A percentile compares a stretch with the other conserved stretches of the same genome.
Conservation (phyloP, 768 basidiomycete genomes). For the Auriscalpium microsporum region DNA sequence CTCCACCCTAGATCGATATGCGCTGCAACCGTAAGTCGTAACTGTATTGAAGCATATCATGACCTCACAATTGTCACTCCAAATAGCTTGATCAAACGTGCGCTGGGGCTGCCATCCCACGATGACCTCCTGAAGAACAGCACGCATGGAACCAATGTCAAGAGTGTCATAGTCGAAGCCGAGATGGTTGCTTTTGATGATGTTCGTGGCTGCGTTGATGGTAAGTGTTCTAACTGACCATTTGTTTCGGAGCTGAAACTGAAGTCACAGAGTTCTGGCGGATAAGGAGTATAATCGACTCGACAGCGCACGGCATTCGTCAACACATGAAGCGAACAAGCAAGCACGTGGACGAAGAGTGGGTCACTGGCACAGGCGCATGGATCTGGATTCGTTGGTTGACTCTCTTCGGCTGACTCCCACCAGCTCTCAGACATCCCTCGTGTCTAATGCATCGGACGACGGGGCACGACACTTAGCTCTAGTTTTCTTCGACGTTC, state of each 20-base stretch:
- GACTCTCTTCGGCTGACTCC: neutral
- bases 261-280: constrained; percentile 62
- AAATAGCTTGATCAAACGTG: constrained; percentile 47
- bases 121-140: constrained; percentile 5
- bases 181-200: constrained; percentile 86
- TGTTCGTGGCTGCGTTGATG: constrained; percentile 49
- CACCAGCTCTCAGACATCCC: constrained; percentile 29
- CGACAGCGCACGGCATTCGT: constrained; percentile 49
- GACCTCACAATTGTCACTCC: neutral
- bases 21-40: constrained; percentile 40
- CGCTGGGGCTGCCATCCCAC: constrained; percentile 37
- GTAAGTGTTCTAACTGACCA: constrained; percentile 28
- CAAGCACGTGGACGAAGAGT: no score
- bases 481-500: constrained; percentile 82
- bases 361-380: no score
- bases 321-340: no score
- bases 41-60: neutral
- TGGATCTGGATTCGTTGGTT: neutral
- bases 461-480: constrained; percentile 49
- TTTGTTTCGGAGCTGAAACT: neutral
- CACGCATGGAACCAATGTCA: constrained; percentile 1
- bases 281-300: constrained; percentile 51
- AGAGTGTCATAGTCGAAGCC: constrained; percentile 55
- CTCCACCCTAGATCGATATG: constrained; percentile 67
- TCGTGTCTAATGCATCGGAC: constrained; percentile 32